Base-by-base conservation (phyloP, 1,284 basidiomycete species). In the Ustilago cynodontis region DNA sequence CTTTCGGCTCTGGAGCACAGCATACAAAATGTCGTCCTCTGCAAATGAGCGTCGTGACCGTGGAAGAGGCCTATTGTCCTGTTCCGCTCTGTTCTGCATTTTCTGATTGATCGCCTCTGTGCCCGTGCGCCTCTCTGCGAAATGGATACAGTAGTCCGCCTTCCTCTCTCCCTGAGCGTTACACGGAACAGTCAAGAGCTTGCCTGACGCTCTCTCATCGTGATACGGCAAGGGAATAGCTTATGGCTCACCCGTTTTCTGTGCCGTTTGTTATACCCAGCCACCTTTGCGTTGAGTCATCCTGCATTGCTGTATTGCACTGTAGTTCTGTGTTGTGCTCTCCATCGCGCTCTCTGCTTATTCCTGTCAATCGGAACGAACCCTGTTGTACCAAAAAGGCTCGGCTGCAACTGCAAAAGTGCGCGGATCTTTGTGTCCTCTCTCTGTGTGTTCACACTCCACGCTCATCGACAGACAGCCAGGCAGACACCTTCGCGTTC, bases 261-360 rank as follows among this genome's bases (percentile, higher is more conserved):
- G 28, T 55, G n/a, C 37, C 39, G 22, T 8, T 24, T n/a, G 1
- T 39, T 2, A 16, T 5, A 35, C n/a, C 29, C 31, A 53, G 51
- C 51, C 51, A 31, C 20, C 14, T 49, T 29, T 51, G n/a, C 14
- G 51, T 70, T 64, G 53, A 70, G 62, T 70, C 68, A 70, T 57
- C 68, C 54, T 61, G 68, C 68, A 65, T n/a, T n/a, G n/a, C n/a
- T n/a, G n/a, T n/a, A n/a, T n/a, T n/a, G n/a, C n/a, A n/a, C n/a
- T n/a, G n/a, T n/a, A n/a, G n/a, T n/a, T n/a, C n/a, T n/a, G n/a
- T n/a, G n/a, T 49, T 52, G 54, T 37, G 50, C 49, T 66, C 55
- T 41, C 55, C 59, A 63, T 65, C 64, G 64, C 59, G 55, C 60
- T 29, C 59, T 61, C 51, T 39, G 31, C 31, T 57, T n/a, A n/a